phyloP scores from a whole-genome alignment of 805 yeast species.

The Yamadazyma tumulicola region DNA sequence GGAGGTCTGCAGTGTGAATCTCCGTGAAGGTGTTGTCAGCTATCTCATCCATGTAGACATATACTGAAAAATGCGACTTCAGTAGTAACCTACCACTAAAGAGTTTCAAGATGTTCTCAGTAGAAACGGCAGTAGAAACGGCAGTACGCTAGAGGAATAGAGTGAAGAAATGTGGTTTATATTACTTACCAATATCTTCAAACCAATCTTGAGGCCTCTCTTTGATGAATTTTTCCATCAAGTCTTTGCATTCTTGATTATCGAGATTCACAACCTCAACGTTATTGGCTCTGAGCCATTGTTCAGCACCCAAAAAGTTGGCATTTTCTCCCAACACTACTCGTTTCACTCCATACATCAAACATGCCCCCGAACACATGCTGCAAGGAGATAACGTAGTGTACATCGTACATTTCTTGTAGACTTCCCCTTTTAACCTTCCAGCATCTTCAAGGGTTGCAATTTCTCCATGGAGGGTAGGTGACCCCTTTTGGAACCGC shows the following conservation, averaged over 20 bases:
- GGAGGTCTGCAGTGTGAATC: slow-evolving; percentile 18
- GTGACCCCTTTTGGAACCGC: slow-evolving; percentile 80
- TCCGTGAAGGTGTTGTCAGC: slow-evolving; percentile 55
- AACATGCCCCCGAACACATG: slow-evolving; percentile 93
- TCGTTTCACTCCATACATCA: slow-evolving; percentile 83
- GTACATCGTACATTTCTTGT: slow-evolving; percentile 84
- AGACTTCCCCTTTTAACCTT: slow-evolving; percentile 71
- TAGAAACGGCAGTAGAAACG: neutral
- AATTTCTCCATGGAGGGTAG: slow-evolving; percentile 91
- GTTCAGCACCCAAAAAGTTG: slow-evolving; percentile 83
- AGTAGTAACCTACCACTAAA: too few species aligned
- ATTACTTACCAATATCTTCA: slow-evolving; percentile 67
- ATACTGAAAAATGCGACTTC: too few species aligned
- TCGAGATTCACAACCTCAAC: slow-evolving; percentile 66
- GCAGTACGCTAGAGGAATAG: neutral
- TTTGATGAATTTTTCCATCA: slow-evolving; percentile 76
- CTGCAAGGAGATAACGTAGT: slow-evolving; percentile 91
- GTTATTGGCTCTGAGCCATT: slow-evolving; percentile 61
- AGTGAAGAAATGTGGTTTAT: neutral
- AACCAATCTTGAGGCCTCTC: slow-evolving; percentile 78
- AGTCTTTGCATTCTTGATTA: slow-evolving; percentile 56
- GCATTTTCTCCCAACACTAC: slow-evolving; percentile 87
- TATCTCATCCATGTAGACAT: slow-evolving; percentile 70
- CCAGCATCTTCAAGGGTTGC: slow-evolving; percentile 89
- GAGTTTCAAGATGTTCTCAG: too few species aligned